Evolutionary conservation across 1,284 basidiomycete species (phyloP), one percentile per base, ranked within the genome.

Genomic region (Rhodotorula sp.): DNA sequence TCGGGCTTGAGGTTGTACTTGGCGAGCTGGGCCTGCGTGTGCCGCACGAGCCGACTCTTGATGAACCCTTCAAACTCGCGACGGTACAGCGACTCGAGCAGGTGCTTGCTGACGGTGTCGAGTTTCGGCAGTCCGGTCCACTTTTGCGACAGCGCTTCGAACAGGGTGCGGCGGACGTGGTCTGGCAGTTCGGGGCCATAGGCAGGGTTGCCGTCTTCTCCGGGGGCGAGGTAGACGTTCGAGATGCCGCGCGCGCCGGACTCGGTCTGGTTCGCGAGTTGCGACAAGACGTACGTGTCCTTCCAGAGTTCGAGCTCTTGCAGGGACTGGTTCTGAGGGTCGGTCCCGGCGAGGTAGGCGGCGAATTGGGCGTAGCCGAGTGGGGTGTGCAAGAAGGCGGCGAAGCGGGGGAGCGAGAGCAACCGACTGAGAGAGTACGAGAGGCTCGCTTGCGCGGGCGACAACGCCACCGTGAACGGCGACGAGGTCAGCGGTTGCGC

Each of bases 311-410:
- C 72, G 56, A 73, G 66, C 30, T 67, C 44, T 30, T 37, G 18
- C 14, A 62, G 42, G 26, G 62, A 22, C 18, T 22, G 33, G 17
- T 10, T 30, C 10, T 33, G 6, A 0, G 46, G 54, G 46, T 30
- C 30, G 15, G 30, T 46, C n/a, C 49, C 51, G 18, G 63, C 29
- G n/a, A 73, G 66, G 64, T 68, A 70, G 18, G 51, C 46, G 51
- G 62, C 42, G 64, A 73, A 70, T 45, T 73, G 68, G 29, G 60
- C 61, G 60, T 37, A 73, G 3, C 72, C 72, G 29, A 66, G 60
- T 2, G 72, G 69, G 3, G 72, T 70, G n/a, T 42, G 24, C 56
- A 68, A 33, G 64, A 68, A 73, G 4, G 68, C 60, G n/a, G 37
- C 60, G 54, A 73, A 73, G 29, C 66, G 65, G n/a, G 68, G 63